A percentile compares a stretch with the other conserved stretches of the same genome.
phyloP scores from a whole-genome alignment of 257 asterid species.

The Linderniella brevidens region DNA sequence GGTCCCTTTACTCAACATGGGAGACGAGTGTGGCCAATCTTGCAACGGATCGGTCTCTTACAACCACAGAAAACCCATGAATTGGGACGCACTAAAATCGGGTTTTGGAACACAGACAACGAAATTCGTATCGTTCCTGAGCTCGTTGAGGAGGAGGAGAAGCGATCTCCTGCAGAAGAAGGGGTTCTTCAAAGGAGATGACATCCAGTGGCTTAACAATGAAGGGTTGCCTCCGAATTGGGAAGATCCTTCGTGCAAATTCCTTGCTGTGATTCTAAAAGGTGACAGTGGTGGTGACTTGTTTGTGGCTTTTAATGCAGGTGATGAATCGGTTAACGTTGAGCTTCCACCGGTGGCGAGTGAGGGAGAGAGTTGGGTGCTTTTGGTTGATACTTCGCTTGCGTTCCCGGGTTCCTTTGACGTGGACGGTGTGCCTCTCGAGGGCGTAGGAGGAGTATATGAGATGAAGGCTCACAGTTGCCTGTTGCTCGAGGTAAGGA shows the following conservation, averaged over 20 bases:
- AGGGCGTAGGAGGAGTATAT: slow-evolving; percentile 21
- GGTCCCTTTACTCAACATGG: slow-evolving; percentile 92
- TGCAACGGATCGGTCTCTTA: slow-evolving; percentile 36
- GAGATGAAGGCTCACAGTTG: slow-evolving; percentile 81
- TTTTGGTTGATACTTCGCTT: slow-evolving; percentile 66
- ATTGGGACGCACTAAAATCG: slow-evolving; percentile 51
- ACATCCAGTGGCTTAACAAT: slow-evolving; percentile 57
- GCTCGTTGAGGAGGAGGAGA: slow-evolving; percentile 39
- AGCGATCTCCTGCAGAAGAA: slow-evolving; percentile 60
- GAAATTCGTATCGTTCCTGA: slow-evolving; percentile 55
- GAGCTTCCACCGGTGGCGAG: slow-evolving; percentile 37
- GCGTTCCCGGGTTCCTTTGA: slow-evolving; percentile 61
- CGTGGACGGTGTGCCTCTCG: slow-evolving; percentile 31
- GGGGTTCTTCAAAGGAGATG: slow-evolving; percentile 43
- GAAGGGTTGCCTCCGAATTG: slow-evolving; percentile 44
- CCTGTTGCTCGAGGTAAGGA: slow-evolving; percentile 39
- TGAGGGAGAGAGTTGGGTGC: slow-evolving; percentile 29
- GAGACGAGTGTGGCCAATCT: slow-evolving; percentile 89
- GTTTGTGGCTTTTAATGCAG: slow-evolving; percentile 59
- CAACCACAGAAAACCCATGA: slow-evolving; percentile 32
- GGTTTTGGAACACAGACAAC: slow-evolving; percentile 44
- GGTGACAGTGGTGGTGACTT: slow-evolving; percentile 31
- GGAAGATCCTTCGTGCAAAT: slow-evolving; percentile 53
- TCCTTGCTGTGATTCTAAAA: slow-evolving; percentile 58
- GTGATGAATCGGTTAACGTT: slow-evolving; percentile 27